Evolutionary conservation across 2,329 filamentous ascomycete species (phyloP), one percentile per base, ranked within the genome.

Genomic region (Aspergillus fumigatus): DNA sequence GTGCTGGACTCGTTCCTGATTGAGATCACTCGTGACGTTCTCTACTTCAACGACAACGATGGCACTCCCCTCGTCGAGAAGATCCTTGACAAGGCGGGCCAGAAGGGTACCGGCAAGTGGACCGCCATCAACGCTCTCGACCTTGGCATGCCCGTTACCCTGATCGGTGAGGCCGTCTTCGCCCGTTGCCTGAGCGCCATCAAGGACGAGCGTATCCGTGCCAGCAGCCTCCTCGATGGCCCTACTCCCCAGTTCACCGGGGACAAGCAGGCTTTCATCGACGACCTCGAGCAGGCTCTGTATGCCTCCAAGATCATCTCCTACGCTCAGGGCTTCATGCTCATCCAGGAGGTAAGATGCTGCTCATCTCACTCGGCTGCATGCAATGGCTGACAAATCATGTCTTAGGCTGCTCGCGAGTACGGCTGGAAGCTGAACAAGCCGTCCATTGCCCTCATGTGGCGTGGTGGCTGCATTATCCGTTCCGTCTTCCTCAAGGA

Each of bases 251-350:
- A 85, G 70, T 97, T 97, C 78, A 84, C 88, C 69, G 94, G 94
- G 68, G 85, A 97, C 86, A 92, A 89, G 84, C 82, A 90, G 77
- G 85, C 92, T 77, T 96, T 97, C 86, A 87, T 99, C 67, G 90
- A 90, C 67, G 92, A 99, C 79, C 90, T 99, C 52, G 94, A 99
- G 84, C 94, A 99, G 84, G 94, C 93, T 67, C 87, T 99, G 61
- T 99, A 99, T 75, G 94, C 94, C 66, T 97, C 93, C 73, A 99
- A 99, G 89, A 99, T 99, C 76, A 97, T 99, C 80, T 99, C 94
- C 21, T 99, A 99, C 77, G 92, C 94, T 65, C 94, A 99, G 82
- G 94, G 94, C 75, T 99, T 99, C 86, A 97, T 97, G 93, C 86
- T 99, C 73, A 97, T 99, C 86, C 93, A 97, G 82, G 89, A 96